These are phyloP conservation scores for Sphagnum tenellum DNA, from an alignment of 225 moss, liverwort and hornwort species.

Conservation along the genomic window DNA sequence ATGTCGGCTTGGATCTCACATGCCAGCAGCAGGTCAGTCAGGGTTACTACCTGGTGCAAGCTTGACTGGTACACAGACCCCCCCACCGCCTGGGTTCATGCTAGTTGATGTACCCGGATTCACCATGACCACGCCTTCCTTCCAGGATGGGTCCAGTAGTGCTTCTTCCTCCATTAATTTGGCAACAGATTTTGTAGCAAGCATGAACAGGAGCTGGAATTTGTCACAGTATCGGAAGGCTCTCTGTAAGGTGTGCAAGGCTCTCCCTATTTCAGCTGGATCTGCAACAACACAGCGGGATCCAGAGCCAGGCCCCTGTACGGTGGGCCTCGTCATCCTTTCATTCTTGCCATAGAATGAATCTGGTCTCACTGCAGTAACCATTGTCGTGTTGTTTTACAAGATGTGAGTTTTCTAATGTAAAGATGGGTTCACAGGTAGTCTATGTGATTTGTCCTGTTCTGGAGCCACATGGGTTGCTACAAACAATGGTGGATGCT, in stretches of 20 bases:
- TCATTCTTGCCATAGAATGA: no score
- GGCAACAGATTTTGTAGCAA: constrained; percentile 68
- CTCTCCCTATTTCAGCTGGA: constrained; percentile 46
- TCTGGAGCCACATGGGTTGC: constrained; percentile 77
- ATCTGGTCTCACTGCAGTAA: no score
- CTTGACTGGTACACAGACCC: constrained; percentile 13
- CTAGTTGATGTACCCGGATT: constrained; percentile 59
- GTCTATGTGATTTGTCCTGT: constrained; percentile 90
- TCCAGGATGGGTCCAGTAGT: constrained; percentile 18
- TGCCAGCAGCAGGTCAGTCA: constrained; percentile 45
- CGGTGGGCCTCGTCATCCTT: constrained; percentile 30
- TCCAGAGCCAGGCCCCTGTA: constrained; percentile 88
- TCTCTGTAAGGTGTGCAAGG: constrained; percentile 64
- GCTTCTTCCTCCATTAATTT: constrained; percentile 46
- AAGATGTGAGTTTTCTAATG: background rate
- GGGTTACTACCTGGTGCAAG: constrained; percentile 38
- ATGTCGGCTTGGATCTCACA: constrained; percentile 83
- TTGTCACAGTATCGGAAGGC: constrained; percentile 74
- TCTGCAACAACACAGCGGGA: constrained; percentile 60
- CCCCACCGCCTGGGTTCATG: constrained; percentile 65
- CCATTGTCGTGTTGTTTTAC: background rate
- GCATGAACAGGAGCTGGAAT: constrained; percentile 72
- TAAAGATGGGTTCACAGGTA: constrained; percentile 41
- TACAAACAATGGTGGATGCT: constrained; percentile 73
- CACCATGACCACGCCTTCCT: constrained; percentile 15